phyloP scores from a whole-genome alignment of 306 rosid species.

The Begonia masoniana region DNA sequence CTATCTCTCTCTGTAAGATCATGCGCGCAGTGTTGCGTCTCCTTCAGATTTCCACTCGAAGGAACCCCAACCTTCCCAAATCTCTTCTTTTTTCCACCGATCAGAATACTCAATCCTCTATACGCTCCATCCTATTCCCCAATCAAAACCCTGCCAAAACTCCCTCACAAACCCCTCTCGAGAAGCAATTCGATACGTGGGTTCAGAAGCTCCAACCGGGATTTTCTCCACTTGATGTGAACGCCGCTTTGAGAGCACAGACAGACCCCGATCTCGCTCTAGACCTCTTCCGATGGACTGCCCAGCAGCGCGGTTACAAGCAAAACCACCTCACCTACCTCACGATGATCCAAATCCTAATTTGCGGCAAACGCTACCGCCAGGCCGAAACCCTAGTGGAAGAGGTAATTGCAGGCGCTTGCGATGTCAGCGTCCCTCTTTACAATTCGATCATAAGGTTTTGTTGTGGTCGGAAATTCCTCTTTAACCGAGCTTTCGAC shows the following conservation, averaged over 20 bases:
- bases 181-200: conserved; percentile 81
- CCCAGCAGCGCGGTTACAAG: conserved; percentile 67
- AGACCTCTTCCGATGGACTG: conserved; percentile 94
- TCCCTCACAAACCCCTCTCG: conserved; percentile 43
- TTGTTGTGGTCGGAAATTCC: conserved; percentile 46
- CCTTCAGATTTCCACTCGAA: no score
- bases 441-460: conserved; percentile 60
- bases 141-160: conserved; percentile 1
- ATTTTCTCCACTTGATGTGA: conserved; percentile 51
- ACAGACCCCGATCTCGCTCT: conserved; percentile 82
- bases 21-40: no score
- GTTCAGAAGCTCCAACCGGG: conserved; percentile 72
- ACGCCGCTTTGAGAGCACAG: conserved; percentile 48
- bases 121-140: conserved; percentile 12
- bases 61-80: no score
- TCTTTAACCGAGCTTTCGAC: conserved; percentile 63
- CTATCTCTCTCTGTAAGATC: no score
- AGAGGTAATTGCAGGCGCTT: conserved; percentile 82
- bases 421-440: conserved; percentile 51
- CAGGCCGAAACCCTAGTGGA: conserved; percentile 70
- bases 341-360: conserved; percentile 44
- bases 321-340: conserved; percentile 58
- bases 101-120: conserved; percentile 15
- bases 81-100: no score
- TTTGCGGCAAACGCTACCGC: conserved; percentile 33